Evolutionary conservation across 352 stramenopile genomes (phyloP), one percentile per base, ranked within the genome.

Genomic region (Globisporangium polare): DNA sequence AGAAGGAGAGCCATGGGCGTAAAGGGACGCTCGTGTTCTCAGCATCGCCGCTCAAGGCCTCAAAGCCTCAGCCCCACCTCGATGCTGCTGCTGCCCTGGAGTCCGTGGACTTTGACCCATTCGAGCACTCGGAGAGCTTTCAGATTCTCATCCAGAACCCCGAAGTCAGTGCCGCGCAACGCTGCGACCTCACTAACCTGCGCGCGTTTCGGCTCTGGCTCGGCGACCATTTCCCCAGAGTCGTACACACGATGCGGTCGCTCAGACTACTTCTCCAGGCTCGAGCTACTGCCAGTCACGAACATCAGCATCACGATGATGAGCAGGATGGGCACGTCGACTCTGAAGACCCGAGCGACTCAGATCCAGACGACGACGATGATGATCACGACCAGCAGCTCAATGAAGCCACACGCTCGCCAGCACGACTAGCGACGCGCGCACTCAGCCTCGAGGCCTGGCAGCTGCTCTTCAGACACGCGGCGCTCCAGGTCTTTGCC

Each of bases 401-500:
- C n/a, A 42, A 5, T 27, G 51, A 33, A n/a, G 17, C 10, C 20
- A 12, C 5, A 6, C 7, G n/a, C 7, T 45, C n/a, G 10, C 12
- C 29, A 45, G 13, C 31, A 43, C 26, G 18, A 33, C 24, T 53
- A 5, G 24, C 13, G 46, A 53, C 31, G 46, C 46, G 46, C 10
- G 24, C 46, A 13, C 53, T 58, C 0, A 49, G 58, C 22, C 12
- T 22, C 13, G 6, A 41, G 12, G 55, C 53, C 9, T 72, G 66
- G 66, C 18, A 20, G 1, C 12, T 54, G 35, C 33, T 72, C 3
- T 69, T 75, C 17, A 35, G 71, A 15, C 41, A 73, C 8, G 59
- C 61, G 0, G 60, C 61, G 12, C 35, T 82, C 2, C 22, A 71
- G 0, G 58, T 68, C 12, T 50, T 71, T 9, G 43, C 60, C 0